Evolutionary conservation across 2,329 filamentous ascomycete species (phyloP), one percentile per base, ranked within the genome.

Genomic region (Pseudogymnoascus sp.): DNA sequence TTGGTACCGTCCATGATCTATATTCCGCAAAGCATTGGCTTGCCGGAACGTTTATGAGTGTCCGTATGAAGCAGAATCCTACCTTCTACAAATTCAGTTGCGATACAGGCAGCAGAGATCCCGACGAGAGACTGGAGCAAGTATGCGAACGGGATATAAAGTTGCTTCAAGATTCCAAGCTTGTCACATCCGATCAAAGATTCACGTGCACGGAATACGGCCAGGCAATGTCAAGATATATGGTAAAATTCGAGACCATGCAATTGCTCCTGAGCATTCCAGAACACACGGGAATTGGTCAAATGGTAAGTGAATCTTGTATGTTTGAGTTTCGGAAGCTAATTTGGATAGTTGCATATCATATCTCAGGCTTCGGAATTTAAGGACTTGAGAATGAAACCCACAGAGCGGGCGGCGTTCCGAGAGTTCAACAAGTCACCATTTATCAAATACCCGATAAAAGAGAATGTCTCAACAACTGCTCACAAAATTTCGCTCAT

Each of bases 161-260:
- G 9, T 77, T 85, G n/a, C 77, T 95, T 1, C 80, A 84, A 63
- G 79, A 87, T 25, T 73, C 78, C 38, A 76, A 80, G 0, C 77
- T 94, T 5, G 77, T 92, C 11, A 79, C 78, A 1, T 64, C 72
- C 19, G 71, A 73, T 1, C 72, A 77, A 0, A 74, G 74, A 3
- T 80, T 93, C 58, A 78, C 75, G 25, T 85, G 84, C 49, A 93
- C 89, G 0, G 84, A 87, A 58, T 90, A 88, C 69, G 91, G 91
- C 1, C 81, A 88, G 62, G 87, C 88, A 4, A 95, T 96, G 91
- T 89, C 90, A 45, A 83, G 85, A 58, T 95, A 93, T 72, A 93
- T 91, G 76, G 78, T 94, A 2, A 84, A 84, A 22, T 92, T 92
- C 67, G 82, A 88, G 38, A 94, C 90, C 0, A 95, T 94, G 90